These are phyloP conservation scores for Calocybe indica DNA, from an alignment of 768 basidiomycete genomes.

Conservation along the genomic window DNA sequence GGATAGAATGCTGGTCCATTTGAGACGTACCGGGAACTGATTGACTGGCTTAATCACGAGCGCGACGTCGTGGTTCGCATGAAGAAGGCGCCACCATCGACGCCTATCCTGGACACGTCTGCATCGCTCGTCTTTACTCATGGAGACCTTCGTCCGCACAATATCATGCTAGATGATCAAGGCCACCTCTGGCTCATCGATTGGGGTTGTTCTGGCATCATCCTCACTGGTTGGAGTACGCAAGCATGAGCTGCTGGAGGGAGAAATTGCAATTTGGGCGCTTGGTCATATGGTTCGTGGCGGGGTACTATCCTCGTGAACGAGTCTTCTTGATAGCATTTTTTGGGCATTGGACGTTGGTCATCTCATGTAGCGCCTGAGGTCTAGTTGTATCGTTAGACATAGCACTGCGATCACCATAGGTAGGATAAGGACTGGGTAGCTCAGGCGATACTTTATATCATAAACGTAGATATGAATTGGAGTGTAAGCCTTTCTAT, in stretches of 20 bases:
- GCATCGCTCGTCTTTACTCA: conserved; percentile 15
- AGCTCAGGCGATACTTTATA: too few species aligned
- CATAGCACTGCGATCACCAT: too few species aligned
- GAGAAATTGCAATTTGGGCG: neutral
- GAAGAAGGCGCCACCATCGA: neutral
- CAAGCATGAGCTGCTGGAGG: conserved; percentile 7
- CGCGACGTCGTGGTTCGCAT: conserved; percentile 1
- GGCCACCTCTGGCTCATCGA: conserved; percentile 14
- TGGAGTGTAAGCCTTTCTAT: too few species aligned
- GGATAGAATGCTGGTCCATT: conserved; percentile 22
- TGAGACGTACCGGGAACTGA: conserved; percentile 16
- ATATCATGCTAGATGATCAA: conserved; percentile 11
- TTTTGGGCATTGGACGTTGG: too few species aligned
- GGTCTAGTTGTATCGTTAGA: too few species aligned
- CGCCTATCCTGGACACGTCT: conserved; percentile 8
- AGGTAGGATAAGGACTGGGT: too few species aligned
- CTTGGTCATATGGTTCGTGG: neutral
- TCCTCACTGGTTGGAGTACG: conserved; percentile 17
- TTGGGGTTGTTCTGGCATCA: conserved; percentile 13
- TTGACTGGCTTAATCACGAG: conserved; percentile 14
- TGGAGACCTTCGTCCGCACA: conserved; percentile 12
- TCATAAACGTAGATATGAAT: too few species aligned
- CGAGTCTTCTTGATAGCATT: too few species aligned
- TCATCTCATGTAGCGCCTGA: too few species aligned
- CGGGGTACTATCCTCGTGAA: neutral